These are phyloP conservation scores for Coemansia sp. DNA, from an alignment of 192 early-diverging fungal genomes.

Conservation along the genomic window DNA sequence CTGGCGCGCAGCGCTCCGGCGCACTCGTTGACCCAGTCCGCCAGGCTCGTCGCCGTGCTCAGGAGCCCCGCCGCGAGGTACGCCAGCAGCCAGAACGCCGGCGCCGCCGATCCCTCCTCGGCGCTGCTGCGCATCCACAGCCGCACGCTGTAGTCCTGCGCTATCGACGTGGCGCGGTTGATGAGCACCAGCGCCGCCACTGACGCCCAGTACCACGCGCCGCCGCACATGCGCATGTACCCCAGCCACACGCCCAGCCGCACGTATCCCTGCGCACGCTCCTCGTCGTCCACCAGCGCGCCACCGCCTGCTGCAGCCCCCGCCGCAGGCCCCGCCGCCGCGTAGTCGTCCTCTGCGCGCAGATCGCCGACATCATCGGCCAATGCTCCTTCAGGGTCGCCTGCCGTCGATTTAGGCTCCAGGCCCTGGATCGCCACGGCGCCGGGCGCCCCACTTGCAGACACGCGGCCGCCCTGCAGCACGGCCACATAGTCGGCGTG, in stretches of 20 bases:
- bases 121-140: slow-evolving; percentile 60
- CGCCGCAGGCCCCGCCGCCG: slow-evolving; percentile 11
- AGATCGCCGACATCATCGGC: slow-evolving; percentile 22
- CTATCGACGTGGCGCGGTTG: slow-evolving; percentile 50
- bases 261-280: slow-evolving; percentile 82
- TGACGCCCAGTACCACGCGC: slow-evolving; percentile 62
- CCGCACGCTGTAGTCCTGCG: slow-evolving; percentile 70
- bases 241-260: slow-evolving; percentile 71
- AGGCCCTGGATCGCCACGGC: slow-evolving; percentile 31
- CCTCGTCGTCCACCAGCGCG: slow-evolving; percentile 84
- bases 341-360: slow-evolving; percentile 37
- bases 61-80: slow-evolving; percentile 65
- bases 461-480: slow-evolving; percentile 64
- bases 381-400: background rate
- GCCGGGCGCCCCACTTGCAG: slow-evolving; percentile 55
- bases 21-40: slow-evolving; percentile 22
- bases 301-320: no score
- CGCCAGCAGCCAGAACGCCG: slow-evolving; percentile 63
- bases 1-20: slow-evolving; percentile 59
- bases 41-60: slow-evolving; percentile 47
- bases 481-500: slow-evolving; percentile 63
- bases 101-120: no score
- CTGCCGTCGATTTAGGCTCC: background rate
- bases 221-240: slow-evolving; percentile 75
- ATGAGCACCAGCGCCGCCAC: slow-evolving; percentile 32